Evolutionary conservation across 495 filamentous ascomycete genomes (phyloP).

Genomic region (Penicillium cosmopolitanum): DNA sequence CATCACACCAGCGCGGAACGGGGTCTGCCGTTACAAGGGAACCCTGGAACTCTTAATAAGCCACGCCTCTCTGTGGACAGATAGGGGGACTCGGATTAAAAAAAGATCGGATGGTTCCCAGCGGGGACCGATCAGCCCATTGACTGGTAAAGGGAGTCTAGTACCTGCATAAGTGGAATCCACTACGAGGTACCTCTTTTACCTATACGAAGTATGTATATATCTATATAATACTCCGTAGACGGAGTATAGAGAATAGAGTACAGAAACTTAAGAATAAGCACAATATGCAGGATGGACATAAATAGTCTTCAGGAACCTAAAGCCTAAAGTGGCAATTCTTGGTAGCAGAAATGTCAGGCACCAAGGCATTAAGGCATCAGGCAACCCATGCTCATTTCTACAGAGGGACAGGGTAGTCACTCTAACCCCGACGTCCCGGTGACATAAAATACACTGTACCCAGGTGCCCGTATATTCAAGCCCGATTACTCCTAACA

Average conservation of each 20-base stretch:
- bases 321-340: neutral
- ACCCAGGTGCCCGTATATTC: too few species aligned
- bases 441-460: too few species aligned
- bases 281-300: neutral
- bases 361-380: constrained; percentile 15
- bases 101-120: neutral
- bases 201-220: too few species aligned
- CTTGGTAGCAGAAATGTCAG: neutral
- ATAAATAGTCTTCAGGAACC: neutral
- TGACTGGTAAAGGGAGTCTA: neutral
- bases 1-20: constrained; percentile 51
- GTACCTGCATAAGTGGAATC: constrained; percentile 6
- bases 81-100: too few species aligned
- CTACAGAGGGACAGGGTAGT: neutral
- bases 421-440: too few species aligned
- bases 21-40: constrained; percentile 28
- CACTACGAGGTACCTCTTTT: too few species aligned
- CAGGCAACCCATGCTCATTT: neutral
- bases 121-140: neutral
- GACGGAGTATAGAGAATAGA: too few species aligned
- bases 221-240: too few species aligned
- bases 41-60: constrained; percentile 20
- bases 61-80: neutral
- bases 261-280: too few species aligned
- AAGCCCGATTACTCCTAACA: too few species aligned